Evolutionary conservation across 345 rosid species (phyloP).

Genomic region (Gossypioides kirkii): DNA sequence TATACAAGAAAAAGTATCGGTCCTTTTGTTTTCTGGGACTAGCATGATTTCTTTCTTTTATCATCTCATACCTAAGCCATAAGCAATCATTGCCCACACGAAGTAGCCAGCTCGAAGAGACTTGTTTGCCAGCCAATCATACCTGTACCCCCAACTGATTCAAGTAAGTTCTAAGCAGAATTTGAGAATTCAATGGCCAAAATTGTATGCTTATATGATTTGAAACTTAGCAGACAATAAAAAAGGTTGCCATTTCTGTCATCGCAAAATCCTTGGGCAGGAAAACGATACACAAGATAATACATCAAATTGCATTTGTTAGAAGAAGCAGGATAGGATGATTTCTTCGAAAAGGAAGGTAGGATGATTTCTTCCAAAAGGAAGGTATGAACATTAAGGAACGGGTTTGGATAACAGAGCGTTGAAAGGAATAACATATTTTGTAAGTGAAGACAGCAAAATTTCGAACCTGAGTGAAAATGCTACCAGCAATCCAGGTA

Average conservation of each 20-base stretch:
- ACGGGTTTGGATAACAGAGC: not conserved
- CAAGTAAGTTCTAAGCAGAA: not conserved
- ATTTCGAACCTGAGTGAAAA: conserved; percentile 71
- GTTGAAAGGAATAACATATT: not conserved
- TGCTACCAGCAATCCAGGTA: conserved; percentile 84
- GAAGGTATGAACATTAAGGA: not conserved
- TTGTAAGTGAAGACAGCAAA: not conserved
- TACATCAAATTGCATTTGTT: not conserved
- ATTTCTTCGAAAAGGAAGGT: not conserved
- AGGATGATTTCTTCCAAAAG: not conserved
- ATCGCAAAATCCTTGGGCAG: not conserved
- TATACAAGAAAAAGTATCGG: not conserved
- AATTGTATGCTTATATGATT: not conserved
- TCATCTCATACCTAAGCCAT: conserved; percentile 66
- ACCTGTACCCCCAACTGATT: conserved; percentile 38
- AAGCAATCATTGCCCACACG: conserved; percentile 89
- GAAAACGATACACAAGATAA: not conserved
- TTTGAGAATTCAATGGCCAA: not conserved
- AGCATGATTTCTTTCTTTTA: not conserved
- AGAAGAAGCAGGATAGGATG: not conserved
- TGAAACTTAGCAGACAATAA: not conserved
- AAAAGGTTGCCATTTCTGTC: not conserved
- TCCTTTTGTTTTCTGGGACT: not conserved
- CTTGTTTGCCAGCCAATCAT: conserved; percentile 86
- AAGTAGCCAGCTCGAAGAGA: conserved; percentile 83